Base-by-base conservation (phyloP, 2,329 filamentous ascomycete genomes). In the Myriosclerotinia scirpicola region DNA sequence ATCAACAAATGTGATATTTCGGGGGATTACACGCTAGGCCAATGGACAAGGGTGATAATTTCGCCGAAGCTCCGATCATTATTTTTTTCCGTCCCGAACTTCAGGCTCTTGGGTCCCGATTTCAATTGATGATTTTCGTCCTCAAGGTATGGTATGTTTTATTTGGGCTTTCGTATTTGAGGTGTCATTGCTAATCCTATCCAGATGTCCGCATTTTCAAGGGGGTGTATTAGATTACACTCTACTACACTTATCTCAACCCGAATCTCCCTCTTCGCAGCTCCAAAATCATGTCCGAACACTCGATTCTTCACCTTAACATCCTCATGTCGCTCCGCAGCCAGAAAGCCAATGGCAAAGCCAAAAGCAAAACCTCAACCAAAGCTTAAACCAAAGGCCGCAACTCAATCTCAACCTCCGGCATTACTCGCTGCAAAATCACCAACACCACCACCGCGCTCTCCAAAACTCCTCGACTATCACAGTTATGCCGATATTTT, bases 401-500 rank as follows among this genome's bases (percentile, higher is more conserved):
- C 30, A 50, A 26, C 14, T 34, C 20, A 61, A 9, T 26, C 54
- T 56, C 30, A 70, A 56, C 26, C 52, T 36, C 15, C 58, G 42
- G 15, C 38, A 48, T 15, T 48, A 11, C 8, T 54, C 50, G 38
- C 5, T 17, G 26, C 15, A 36, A 15, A 34, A 42, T 34, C 26
- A 26, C 26, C 26, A 26, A 26, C 26, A 26, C 26, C 66, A 62
- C n/a, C 55, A 38, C 20, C 42, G 6, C 44, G 54, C 50, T 17
- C 48, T 46, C 30, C 48, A 56, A 42, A 61, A 42, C 54, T 22
- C 4, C 55, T 66, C 70, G 72, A 44, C 69, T 78, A 66, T 74
- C 81, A 79, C 72, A 80, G 78, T 64, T 87, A 83, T 77, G 81
- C 82, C 72, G 82, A 82, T n/a, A 72, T 66, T 67, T 81, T 91